A percentile compares a stretch with the other conserved stretches of the same genome.
phyloP scores from a whole-genome alignment of 179 eudicot genomes.

The Sideroxylon spinosum region DNA sequence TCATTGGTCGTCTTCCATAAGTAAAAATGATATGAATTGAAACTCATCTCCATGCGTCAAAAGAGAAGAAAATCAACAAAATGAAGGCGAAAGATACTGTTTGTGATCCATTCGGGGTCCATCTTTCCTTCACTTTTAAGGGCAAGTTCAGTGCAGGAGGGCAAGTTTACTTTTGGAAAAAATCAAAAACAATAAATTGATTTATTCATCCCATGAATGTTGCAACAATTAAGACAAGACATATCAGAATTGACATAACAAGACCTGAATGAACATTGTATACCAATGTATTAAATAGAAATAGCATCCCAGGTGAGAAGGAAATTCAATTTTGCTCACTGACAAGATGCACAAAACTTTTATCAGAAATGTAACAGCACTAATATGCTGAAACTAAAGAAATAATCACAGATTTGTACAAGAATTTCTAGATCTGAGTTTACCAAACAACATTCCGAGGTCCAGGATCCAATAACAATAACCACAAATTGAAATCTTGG shows the following conservation, averaged over 20 bases:
- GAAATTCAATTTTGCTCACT: not conserved
- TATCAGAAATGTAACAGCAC: not conserved
- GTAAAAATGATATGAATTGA: not conserved
- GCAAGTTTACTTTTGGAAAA: not conserved
- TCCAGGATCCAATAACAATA: not conserved
- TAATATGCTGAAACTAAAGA: not conserved
- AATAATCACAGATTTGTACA: not conserved
- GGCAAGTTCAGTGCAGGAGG: too few relatives aligned
- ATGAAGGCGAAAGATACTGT: too few relatives aligned
- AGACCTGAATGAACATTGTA: not conserved
- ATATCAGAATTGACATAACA: not conserved
- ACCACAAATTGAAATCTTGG: slow-evolving; percentile 4
- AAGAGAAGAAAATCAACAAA: not conserved
- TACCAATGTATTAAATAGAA: not conserved
- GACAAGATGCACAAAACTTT: not conserved
- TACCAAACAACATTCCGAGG: not conserved
- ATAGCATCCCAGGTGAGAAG: not conserved
- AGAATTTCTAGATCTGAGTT: not conserved
- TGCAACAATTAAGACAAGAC: not conserved
- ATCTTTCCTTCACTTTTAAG: too few relatives aligned
- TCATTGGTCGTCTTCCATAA: not conserved
- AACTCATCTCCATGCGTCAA: slow-evolving; percentile 2
- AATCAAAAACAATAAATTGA: not conserved
- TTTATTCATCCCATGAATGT: not conserved
- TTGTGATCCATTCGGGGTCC: too few relatives aligned